A percentile compares a stretch with the other conserved stretches of the same genome.
phyloP scores from a whole-genome alignment of 208 protist genomes.

The Leishmania amazonensis region DNA sequence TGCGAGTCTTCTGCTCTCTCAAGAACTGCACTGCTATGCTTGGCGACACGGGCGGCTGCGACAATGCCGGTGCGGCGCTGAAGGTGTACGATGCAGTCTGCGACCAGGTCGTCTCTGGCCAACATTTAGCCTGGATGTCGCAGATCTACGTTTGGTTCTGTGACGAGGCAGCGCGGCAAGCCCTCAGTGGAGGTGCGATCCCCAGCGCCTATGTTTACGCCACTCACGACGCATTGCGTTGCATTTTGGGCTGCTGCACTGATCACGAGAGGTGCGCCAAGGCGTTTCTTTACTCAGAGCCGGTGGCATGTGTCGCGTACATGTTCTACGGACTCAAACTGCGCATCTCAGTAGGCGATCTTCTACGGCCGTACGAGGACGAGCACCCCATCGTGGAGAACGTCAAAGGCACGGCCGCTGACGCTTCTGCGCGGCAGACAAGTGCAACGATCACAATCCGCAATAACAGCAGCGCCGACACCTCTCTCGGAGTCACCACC shows the following conservation, averaged over 20 bases:
- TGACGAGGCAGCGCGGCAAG: slow-evolving; percentile 42
- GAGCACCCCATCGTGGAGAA: slow-evolving; percentile 25
- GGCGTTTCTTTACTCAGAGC: slow-evolving; percentile 68
- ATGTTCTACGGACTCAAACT: slow-evolving; percentile 80
- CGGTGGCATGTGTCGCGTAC: slow-evolving; percentile 59
- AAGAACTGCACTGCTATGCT: slow-evolving; percentile 55
- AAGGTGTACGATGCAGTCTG: slow-evolving; percentile 35
- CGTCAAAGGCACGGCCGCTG: background rate
- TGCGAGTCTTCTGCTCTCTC: slow-evolving; percentile 54
- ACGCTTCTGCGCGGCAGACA: background rate
- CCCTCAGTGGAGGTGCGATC: slow-evolving; percentile 24
- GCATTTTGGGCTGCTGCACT: slow-evolving; percentile 55
- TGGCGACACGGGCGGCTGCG: slow-evolving; percentile 20
- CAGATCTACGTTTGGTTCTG: slow-evolving; percentile 57
- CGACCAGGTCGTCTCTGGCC: slow-evolving; percentile 20
- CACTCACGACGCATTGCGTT: slow-evolving; percentile 47
- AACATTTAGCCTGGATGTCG: slow-evolving; percentile 55
- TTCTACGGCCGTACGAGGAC: slow-evolving; percentile 54
- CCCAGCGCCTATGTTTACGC: slow-evolving; percentile 37
- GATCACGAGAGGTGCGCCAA: slow-evolving; percentile 41
- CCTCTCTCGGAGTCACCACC: background rate
- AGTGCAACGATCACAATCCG: background rate
- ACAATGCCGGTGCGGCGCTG: slow-evolving; percentile 3
- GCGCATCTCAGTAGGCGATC: slow-evolving; percentile 48
- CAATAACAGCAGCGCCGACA: background rate